phyloP scores from a whole-genome alignment of 2,329 filamentous ascomycete species.

The Venturia effusa region DNA sequence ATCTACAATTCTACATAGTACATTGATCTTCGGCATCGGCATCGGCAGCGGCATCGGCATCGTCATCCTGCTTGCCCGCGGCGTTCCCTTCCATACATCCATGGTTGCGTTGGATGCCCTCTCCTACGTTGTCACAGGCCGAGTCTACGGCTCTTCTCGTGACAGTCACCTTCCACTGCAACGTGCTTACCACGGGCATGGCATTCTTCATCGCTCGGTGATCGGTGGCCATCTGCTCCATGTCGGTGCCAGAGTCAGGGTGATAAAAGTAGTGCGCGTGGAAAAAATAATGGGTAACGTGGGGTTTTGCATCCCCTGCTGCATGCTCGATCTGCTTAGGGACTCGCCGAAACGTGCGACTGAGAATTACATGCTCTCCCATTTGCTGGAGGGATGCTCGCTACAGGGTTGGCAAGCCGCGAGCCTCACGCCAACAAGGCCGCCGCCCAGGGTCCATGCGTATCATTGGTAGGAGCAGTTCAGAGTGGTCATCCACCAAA shows the following conservation, averaged over 20 bases:
- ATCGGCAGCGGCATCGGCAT: no score
- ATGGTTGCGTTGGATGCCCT: no score
- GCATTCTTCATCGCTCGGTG: neutral
- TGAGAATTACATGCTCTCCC: conserved; percentile 1
- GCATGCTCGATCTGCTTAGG: neutral
- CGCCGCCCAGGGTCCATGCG: neutral
- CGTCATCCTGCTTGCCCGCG: neutral
- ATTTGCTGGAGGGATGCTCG: neutral
- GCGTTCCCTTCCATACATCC: no score
- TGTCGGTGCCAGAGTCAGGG: neutral
- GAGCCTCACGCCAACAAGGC: neutral
- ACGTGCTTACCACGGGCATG: neutral
- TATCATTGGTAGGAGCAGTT: neutral
- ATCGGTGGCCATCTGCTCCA: neutral
- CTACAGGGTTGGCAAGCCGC: neutral
- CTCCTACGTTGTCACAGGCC: no score
- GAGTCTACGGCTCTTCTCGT: neutral
- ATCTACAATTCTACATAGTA: no score
- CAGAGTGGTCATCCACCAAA: neutral
- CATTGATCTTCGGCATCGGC: no score
- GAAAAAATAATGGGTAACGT: neutral
- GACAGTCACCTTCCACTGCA: neutral
- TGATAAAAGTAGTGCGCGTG: neutral
- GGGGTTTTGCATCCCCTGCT: conserved; percentile 1
- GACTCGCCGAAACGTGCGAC: neutral